Percentiles rank a stretch among this genome's conserved stretches.
These are phyloP conservation scores for Zygoascus sp. DNA, from an alignment of 1,139 yeast genomes.

Conservation along the genomic window DNA sequence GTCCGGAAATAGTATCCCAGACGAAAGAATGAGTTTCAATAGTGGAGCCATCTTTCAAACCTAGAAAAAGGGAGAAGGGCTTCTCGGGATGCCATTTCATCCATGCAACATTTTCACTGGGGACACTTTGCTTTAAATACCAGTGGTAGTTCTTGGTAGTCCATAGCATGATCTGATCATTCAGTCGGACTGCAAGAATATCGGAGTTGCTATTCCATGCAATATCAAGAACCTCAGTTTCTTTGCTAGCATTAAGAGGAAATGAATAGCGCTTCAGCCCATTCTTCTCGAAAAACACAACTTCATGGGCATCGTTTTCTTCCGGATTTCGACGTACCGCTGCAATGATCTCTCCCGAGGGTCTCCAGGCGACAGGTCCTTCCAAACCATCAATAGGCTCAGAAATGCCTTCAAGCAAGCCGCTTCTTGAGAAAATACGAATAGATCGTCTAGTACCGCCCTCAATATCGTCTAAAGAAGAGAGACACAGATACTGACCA, in stretches of 20 bases:
- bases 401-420: slow-evolving; percentile 69
- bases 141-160: slow-evolving; percentile 91
- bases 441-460: slow-evolving; percentile 65
- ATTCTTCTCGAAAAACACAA: slow-evolving; percentile 82
- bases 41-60: slow-evolving; percentile 30
- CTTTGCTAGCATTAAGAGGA: slow-evolving; percentile 54
- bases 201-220: slow-evolving; percentile 86
- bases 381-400: slow-evolving; percentile 88
- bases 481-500: slow-evolving; percentile 73
- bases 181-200: slow-evolving; percentile 61
- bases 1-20: slow-evolving; percentile 61
- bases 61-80: slow-evolving; percentile 64
- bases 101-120: slow-evolving; percentile 40
- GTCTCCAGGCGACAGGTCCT: slow-evolving; percentile 76
- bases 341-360: slow-evolving; percentile 85
- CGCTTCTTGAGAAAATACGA: slow-evolving; percentile 77
- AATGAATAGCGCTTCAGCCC: slow-evolving; percentile 92
- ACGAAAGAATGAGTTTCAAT: slow-evolving; percentile 69
- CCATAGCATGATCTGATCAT: slow-evolving; percentile 75
- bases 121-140: slow-evolving; percentile 82
- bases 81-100: slow-evolving; percentile 87
- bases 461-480: slow-evolving; percentile 52
- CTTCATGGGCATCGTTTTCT: slow-evolving; percentile 24
- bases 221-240: slow-evolving; percentile 47
- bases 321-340: slow-evolving; percentile 57